Base-by-base conservation (phyloP, 2,329 filamentous ascomycete species). In the Fusarium tanahbumbuense region DNA sequence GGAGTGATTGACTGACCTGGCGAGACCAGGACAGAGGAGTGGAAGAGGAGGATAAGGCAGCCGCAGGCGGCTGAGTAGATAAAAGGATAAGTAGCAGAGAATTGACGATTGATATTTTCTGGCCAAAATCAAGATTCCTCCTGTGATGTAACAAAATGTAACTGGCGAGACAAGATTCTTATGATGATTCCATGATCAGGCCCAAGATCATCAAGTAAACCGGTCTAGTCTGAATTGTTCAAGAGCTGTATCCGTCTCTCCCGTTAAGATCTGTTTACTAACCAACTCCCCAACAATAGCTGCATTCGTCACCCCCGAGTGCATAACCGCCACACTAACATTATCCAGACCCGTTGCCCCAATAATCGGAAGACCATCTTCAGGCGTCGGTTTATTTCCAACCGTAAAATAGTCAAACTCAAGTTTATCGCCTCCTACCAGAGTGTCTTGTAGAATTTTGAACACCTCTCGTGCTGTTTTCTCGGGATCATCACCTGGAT, bases 221-320 rank as follows among this genome's bases (percentile, higher is more conserved):
- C 56, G 16, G 1, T 44, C 40, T 2, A 50, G 32, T 2, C 40
- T 10, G 8, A 67, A 67, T 4, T 20, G 11, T 0, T 16, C 10
- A 1, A 67, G 49, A 0, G 8, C 18, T 2, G 23, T 6, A 4
- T 67, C 40, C 2, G 13, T 20, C 5, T 40, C 23, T 0, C 64
- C 64, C 0, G 22, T 50, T 3, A 67, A 2, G 8, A 67, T 50
- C 20, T 68, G 59, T 6, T 53, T 53, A 15, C 63, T 71, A 7
- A 71, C 50, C 6, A 70, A 23, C n/a, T 68, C 34, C 28, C 68
- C 67, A 2, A 70, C 68, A 3, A 70, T 46, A 2, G 68, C 68
- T 23, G 68, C 67, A 7, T 70, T 70, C 0, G 67, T 71, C 2
- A 71, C 67, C 4, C 68, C 67, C 27, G 68, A 70, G 41, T 70